phyloP scores from a whole-genome alignment of 2,329 filamentous ascomycete genomes.

The Fusarium incarnatum region DNA sequence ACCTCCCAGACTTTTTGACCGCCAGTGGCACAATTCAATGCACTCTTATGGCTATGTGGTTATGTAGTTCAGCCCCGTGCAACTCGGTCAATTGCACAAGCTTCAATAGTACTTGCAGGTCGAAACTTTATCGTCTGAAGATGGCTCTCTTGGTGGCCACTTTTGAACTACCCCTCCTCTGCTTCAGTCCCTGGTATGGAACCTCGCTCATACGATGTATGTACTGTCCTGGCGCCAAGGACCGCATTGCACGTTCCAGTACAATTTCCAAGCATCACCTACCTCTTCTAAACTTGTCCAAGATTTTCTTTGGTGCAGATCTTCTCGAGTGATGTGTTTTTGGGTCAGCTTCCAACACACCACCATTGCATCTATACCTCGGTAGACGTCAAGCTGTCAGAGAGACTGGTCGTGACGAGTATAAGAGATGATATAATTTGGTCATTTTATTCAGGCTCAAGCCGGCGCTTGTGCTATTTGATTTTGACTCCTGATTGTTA shows the following conservation, averaged over 20 bases:
- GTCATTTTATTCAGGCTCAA: neutral
- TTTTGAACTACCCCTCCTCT: constrained; percentile 12
- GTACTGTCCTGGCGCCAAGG: constrained; percentile 5
- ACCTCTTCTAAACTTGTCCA: neutral
- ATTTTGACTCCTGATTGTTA: neutral
- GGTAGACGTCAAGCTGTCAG: neutral
- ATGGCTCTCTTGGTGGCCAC: neutral
- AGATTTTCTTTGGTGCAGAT: neutral
- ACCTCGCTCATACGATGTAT: neutral
- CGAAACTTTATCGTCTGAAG: neutral
- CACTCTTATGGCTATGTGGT: neutral
- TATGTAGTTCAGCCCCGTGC: neutral
- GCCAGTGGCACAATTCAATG: neutral
- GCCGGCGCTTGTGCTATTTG: neutral
- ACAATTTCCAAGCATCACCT: neutral
- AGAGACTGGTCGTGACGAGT: neutral
- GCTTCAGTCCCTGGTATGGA: neutral
- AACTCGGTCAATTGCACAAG: neutral
- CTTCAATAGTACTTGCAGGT: neutral
- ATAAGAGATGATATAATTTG: neutral
- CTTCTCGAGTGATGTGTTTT: neutral
- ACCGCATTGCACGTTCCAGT: constrained; percentile 15
- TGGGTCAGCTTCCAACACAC: neutral
- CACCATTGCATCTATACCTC: neutral
- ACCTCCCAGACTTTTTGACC: neutral